These are phyloP conservation scores for Botrytis fragariae DNA, from an alignment of 2,329 filamentous ascomycete genomes.

Conservation along the genomic window DNA sequence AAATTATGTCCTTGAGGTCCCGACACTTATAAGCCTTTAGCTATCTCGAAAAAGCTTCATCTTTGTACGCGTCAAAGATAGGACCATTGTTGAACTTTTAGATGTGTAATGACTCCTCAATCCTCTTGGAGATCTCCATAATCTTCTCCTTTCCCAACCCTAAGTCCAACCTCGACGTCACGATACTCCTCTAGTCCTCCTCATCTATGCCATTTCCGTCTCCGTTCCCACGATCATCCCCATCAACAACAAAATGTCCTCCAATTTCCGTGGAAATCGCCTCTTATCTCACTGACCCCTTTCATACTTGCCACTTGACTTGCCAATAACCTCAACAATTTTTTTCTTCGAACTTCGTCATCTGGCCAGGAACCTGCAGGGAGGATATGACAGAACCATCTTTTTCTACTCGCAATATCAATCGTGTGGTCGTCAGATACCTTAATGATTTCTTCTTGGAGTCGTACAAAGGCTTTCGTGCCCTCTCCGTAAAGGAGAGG, in stretches of 20 bases:
- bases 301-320: not conserved
- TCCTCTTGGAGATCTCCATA: not conserved
- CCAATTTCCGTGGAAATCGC: not conserved
- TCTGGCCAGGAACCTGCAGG: not conserved
- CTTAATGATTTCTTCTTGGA: too few species aligned
- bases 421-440: too few species aligned
- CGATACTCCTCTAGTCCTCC: not conserved
- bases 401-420: too few species aligned
- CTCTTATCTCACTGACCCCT: not conserved
- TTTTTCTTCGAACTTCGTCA: not conserved
- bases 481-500: too few species aligned
- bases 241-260: not conserved
- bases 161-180: not conserved
- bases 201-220: not conserved
- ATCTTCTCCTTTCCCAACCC: not conserved
- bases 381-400: not conserved
- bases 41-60: not conserved
- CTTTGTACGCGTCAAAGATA: not conserved
- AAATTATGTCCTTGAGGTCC: not conserved
- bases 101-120: not conserved
- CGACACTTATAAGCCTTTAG: not conserved
- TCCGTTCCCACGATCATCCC: not conserved
- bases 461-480: too few species aligned
- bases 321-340: not conserved
- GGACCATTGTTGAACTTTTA: not conserved